These are phyloP conservation scores for Dactylella cylindrospora DNA, from an alignment of 2,329 filamentous ascomycete genomes.

Conservation along the genomic window DNA sequence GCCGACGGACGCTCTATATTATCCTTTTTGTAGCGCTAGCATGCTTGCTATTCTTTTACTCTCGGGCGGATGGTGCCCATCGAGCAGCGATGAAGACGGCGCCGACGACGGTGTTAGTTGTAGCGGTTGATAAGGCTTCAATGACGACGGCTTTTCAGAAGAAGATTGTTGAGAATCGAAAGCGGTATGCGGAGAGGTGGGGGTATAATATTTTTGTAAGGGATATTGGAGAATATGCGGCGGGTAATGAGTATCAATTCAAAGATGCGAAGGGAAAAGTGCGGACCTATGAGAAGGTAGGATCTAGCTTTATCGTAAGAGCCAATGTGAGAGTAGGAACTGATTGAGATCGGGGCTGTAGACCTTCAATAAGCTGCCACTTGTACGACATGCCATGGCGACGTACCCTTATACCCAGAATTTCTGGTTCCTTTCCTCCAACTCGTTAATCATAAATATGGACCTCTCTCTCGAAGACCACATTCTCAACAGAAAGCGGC, in stretches of 20 bases:
- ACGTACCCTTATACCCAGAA: conserved; percentile 73
- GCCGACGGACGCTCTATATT: conserved; percentile 44
- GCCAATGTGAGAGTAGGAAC: conserved; percentile 65
- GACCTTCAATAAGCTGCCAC: conserved; percentile 78
- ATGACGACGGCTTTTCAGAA: conserved; percentile 69
- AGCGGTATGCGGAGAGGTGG: conserved; percentile 80
- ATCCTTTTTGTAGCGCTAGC: conserved; percentile 44
- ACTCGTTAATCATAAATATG: conserved; percentile 86
- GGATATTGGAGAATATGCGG: conserved; percentile 14
- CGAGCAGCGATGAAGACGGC: conserved; percentile 53
- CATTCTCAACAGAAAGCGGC: conserved; percentile 65
- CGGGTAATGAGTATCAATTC: conserved; percentile 29
- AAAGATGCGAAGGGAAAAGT: conserved; percentile 21
- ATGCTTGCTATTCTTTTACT: conserved; percentile 42
- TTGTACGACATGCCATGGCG: conserved; percentile 84
- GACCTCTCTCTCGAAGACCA: conserved; percentile 68
- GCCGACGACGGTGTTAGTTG: conserved; percentile 73
- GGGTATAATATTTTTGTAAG: conserved; percentile 57
- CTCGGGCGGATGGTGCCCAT: conserved; percentile 48
- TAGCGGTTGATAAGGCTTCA: conserved; percentile 70
- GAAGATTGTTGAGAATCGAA: conserved; percentile 76
- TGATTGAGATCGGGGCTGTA: conserved; percentile 55
- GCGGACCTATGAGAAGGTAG: conserved; percentile 11
- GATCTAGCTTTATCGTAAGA: conserved; percentile 44
- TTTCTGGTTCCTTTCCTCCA: conserved; percentile 83